Percentiles rank a stretch among this genome's conserved stretches.
These are phyloP conservation scores for Termitomyces sp. DNA, from an alignment of 768 basidiomycete genomes.

Conservation along the genomic window DNA sequence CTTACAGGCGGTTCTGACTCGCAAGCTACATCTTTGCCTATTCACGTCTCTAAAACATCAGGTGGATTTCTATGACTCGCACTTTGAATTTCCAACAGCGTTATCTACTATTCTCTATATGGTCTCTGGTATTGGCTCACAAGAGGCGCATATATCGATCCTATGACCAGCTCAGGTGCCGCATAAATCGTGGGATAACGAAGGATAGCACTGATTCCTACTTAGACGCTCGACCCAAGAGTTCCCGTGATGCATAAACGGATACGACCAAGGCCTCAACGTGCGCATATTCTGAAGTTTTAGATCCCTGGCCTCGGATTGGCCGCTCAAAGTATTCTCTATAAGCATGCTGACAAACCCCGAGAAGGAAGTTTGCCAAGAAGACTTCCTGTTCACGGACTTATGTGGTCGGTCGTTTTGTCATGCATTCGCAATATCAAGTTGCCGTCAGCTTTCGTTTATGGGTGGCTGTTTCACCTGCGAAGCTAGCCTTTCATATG, in stretches of 20 bases:
- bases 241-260: background rate
- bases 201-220: background rate
- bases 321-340: background rate
- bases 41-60: background rate
- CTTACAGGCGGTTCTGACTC: background rate
- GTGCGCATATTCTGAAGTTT: background rate
- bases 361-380: background rate
- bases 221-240: too few relatives aligned
- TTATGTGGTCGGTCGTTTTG: background rate
- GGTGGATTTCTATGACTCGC: background rate
- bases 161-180: background rate
- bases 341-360: background rate
- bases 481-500: background rate
- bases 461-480: background rate
- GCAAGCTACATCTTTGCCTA: background rate
- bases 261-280: too few relatives aligned
- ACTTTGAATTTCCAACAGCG: background rate
- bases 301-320: background rate
- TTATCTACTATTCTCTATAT: too few relatives aligned
- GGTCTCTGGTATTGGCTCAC: background rate
- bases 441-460: background rate
- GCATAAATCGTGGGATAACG: background rate
- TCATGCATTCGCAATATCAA: background rate
- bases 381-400: too few relatives aligned
- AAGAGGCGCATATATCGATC: background rate